These are phyloP conservation scores for Silene latifolia DNA, from an alignment of 148 eudicot genomes.

Conservation along the genomic window DNA sequence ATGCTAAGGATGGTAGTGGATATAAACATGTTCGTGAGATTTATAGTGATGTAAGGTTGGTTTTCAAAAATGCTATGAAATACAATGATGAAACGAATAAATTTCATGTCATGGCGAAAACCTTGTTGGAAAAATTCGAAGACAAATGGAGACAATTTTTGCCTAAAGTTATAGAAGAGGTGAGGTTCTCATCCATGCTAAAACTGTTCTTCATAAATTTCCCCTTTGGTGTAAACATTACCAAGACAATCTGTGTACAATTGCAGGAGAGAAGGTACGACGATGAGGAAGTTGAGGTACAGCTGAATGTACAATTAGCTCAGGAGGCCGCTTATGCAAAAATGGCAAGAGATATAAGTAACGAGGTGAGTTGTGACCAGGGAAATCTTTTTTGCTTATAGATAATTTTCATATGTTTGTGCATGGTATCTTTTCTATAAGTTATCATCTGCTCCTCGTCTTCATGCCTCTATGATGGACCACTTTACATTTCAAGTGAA, in stretches of 20 bases:
- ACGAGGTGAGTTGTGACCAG: slow-evolving; percentile 42
- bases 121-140: slow-evolving; percentile 67
- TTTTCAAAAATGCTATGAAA: slow-evolving; percentile 77
- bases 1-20: slow-evolving; percentile 67
- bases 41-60: slow-evolving; percentile 72
- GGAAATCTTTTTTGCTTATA: no score
- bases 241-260: neutral
- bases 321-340: slow-evolving; percentile 68
- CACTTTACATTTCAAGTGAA: neutral
- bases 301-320: slow-evolving; percentile 50
- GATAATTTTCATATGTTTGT: neutral
- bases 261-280: slow-evolving; percentile 64
- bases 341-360: slow-evolving; percentile 62
- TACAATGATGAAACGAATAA: slow-evolving; percentile 82
- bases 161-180: slow-evolving; percentile 90
- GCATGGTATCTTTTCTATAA: neutral
- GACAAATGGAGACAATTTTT: slow-evolving; percentile 80
- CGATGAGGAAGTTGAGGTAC: slow-evolving; percentile 66
- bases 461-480: neutral
- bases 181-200: slow-evolving; percentile 22
- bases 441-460: neutral
- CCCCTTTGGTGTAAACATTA: neutral
- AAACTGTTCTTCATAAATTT: neutral
- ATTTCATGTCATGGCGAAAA: slow-evolving; percentile 68
- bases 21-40: slow-evolving; percentile 85